Evolutionary conservation across 1,284 basidiomycete species (phyloP).

Genomic region (Sphaerobolus stellatus): DNA sequence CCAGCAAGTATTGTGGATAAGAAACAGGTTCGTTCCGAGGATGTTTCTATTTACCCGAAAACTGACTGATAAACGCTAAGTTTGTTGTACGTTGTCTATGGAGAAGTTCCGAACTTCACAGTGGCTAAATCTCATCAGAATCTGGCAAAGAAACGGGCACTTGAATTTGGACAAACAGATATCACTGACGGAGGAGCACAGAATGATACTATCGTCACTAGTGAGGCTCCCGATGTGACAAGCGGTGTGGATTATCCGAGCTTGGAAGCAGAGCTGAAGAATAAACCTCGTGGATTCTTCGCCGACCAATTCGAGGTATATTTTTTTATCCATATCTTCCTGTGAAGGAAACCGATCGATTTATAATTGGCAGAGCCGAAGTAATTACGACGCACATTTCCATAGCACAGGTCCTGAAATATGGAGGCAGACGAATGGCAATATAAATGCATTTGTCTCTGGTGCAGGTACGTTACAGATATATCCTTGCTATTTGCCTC

Average conservation of each 20-base stretch:
- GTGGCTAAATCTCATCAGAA: constrained; percentile 52
- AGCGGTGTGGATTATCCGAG: constrained; percentile 35
- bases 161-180: constrained; percentile 62
- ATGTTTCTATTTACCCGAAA: constrained; percentile 1
- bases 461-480: constrained; percentile 68
- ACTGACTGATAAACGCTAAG: constrained; percentile 26
- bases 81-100: constrained; percentile 48
- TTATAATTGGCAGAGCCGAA: constrained; percentile 60
- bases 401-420: constrained; percentile 94
- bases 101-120: background rate
- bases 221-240: constrained; percentile 41
- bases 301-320: constrained; percentile 93
- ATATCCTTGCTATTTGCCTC: background rate
- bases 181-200: constrained; percentile 28
- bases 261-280: constrained; percentile 43
- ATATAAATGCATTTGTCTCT: constrained; percentile 85
- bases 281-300: constrained; percentile 74
- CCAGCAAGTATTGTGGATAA: constrained; percentile 92
- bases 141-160: constrained; percentile 74
- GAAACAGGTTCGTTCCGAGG: constrained; percentile 69
- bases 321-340: background rate
- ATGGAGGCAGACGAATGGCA: constrained; percentile 87
- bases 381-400: constrained; percentile 90
- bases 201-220: constrained; percentile 49
- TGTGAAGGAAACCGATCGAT: background rate